Evolutionary conservation across 495 filamentous ascomycete genomes (phyloP).

Genomic region (Chlorociboria aeruginascens): DNA sequence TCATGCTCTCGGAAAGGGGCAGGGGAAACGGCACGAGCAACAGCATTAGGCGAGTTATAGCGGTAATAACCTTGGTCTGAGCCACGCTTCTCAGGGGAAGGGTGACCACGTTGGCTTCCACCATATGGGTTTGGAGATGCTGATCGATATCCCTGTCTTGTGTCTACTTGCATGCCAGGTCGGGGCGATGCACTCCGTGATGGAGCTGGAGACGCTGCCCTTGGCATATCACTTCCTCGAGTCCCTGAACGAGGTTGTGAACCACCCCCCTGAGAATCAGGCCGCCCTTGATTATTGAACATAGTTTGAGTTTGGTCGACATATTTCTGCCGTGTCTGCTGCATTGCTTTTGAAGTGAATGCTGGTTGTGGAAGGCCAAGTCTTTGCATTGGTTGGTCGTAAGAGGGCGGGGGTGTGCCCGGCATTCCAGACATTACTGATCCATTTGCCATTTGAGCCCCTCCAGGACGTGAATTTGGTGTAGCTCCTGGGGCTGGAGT

Average conservation of each 20-base stretch:
- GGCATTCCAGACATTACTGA: constrained; percentile 39
- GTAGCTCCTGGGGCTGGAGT: constrained; percentile 56
- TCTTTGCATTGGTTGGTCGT: constrained; percentile 63
- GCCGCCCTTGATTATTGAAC: constrained; percentile 33
- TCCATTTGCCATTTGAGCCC: constrained; percentile 38
- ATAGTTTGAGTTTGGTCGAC: constrained; percentile 71
- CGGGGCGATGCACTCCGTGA: constrained; percentile 40
- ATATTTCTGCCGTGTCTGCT: constrained; percentile 80
- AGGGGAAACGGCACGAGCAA: constrained; percentile 44
- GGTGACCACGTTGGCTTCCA: constrained; percentile 30
- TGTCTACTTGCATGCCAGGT: constrained; percentile 27
- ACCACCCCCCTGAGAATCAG: constrained; percentile 15
- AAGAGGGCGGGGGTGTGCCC: constrained; percentile 75
- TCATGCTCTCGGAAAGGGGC: constrained; percentile 44
- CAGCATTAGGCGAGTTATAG: constrained; percentile 42
- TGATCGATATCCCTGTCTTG: constrained; percentile 31
- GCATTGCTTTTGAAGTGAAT: constrained; percentile 85
- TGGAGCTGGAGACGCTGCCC: constrained; percentile 37
- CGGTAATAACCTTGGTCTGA: constrained; percentile 44
- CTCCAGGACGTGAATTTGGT: constrained; percentile 22
- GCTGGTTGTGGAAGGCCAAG: constrained; percentile 87
- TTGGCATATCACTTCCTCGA: constrained; percentile 33
- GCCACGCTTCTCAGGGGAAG: constrained; percentile 34
- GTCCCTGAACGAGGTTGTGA: constrained; percentile 27
- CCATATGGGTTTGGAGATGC: constrained; percentile 39